Base-by-base conservation (phyloP, 2,329 filamentous ascomycete genomes). In the Fusarium bulbicola region DNA sequence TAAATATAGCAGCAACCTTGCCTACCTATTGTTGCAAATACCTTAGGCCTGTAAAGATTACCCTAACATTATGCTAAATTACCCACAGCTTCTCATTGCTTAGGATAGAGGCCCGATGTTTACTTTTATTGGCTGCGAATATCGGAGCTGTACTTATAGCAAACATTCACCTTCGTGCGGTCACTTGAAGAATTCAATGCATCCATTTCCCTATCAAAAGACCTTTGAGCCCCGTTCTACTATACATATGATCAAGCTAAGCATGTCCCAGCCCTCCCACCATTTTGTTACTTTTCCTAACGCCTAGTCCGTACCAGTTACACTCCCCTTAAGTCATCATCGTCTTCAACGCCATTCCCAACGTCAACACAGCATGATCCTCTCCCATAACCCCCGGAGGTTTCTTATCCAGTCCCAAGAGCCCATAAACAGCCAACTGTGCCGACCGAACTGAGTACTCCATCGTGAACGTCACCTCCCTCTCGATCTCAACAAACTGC, bases 401-500 rank as follows among this genome's bases (percentile, higher is more conserved):
- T 26, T 70, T 59, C 47, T 75, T 76, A 18, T 77, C 76, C 9
- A 78, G n/a, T 4, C 62, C 68, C 73, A 76, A 73, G 3, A 78
- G 70, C 32, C 73, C 73, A 53, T 76, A 78, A 16, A 77, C 76
- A 26, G 76, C 76, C 14, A 76, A 47, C 37, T 78, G 76, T 28
- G 76, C 76, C 49, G 76, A 78, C 16, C 76, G 61, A 12, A 77
- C 76, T 3, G 76, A 78, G 24, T 78, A 78, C 57, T 78, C 76
- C 76, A 78, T 78, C 26, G 76, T 78, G n/a, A 78, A 78, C 6
- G 76, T 78, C 40, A 78, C 74, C 42, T 78, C 76, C 0, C 76
- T 53, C 52, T 77, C 75, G n/a, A 78, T 49, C 70, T 78, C 76
- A 13, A 78, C 76, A 56, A 78, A 78, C 40, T 78, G 76, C 3